These are phyloP conservation scores for Fusarium sp. DNA, from an alignment of 2,329 filamentous ascomycete genomes.

Conservation along the genomic window DNA sequence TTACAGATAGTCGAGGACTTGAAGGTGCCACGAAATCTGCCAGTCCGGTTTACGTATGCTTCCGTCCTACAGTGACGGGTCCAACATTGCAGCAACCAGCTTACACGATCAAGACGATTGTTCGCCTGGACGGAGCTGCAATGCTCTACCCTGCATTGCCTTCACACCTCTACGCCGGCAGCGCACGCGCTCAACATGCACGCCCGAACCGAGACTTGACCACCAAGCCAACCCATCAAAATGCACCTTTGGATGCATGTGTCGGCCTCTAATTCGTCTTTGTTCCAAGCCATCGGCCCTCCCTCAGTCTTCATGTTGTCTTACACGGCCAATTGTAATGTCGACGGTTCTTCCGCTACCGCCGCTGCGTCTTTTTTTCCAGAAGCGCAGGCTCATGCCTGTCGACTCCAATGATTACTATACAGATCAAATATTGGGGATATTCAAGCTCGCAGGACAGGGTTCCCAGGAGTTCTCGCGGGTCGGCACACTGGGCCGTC, in stretches of 20 bases:
- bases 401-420: background rate
- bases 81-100: slow-evolving; percentile 6
- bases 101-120: slow-evolving; percentile 19
- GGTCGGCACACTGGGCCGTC: background rate
- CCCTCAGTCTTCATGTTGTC: slow-evolving; percentile 15
- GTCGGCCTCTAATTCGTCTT: slow-evolving; percentile 38
- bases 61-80: slow-evolving; percentile 10
- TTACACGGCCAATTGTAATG: slow-evolving; percentile 31
- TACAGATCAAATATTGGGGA: slow-evolving; percentile 1
- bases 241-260: slow-evolving; percentile 37
- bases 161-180: slow-evolving; percentile 14
- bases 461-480: slow-evolving; percentile 5
- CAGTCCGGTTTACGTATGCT: slow-evolving; percentile 7
- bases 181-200: slow-evolving; percentile 31
- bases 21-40: slow-evolving; percentile 8
- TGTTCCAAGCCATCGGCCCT: slow-evolving; percentile 18
- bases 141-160: slow-evolving; percentile 23
- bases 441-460: slow-evolving; percentile 2
- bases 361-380: slow-evolving; percentile 26
- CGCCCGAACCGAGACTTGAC: slow-evolving; percentile 22
- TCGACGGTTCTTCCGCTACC: slow-evolving; percentile 9
- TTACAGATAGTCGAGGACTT: slow-evolving; percentile 8
- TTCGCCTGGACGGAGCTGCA: slow-evolving; percentile 8
- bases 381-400: slow-evolving; percentile 17
- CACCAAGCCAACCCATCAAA: slow-evolving; percentile 33